Percentiles rank a stretch among this genome's conserved stretches.
These are phyloP conservation scores for Hirschioporus abietinus DNA, from an alignment of 768 basidiomycete genomes.

Conservation along the genomic window DNA sequence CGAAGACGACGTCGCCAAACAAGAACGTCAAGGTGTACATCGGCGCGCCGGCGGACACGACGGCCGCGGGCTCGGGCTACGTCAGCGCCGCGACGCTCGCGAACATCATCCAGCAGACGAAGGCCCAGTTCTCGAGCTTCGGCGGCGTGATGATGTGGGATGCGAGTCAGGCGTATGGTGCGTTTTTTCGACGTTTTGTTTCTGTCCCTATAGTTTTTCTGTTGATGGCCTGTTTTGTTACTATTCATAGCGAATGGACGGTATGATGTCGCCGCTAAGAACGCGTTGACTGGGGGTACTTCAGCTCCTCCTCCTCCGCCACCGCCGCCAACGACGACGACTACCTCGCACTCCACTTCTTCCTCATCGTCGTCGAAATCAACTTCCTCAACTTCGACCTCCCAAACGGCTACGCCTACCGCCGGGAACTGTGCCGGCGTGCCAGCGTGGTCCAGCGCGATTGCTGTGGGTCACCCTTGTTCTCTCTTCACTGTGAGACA, in stretches of 20 bases:
- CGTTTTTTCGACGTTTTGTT: conserved; percentile 2
- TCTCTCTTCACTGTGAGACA: no score
- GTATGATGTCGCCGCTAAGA: conserved; percentile 58
- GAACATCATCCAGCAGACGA: conserved; percentile 43
- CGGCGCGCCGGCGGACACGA: conserved; percentile 53
- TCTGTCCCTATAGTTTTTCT: no score
- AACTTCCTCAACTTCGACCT: background rate
- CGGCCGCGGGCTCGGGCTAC: conserved; percentile 58
- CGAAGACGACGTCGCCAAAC: conserved; percentile 51
- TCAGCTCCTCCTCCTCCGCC: conserved; percentile 10
- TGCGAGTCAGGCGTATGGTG: conserved; percentile 26
- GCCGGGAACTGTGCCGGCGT: conserved; percentile 42
- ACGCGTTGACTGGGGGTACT: conserved; percentile 30
- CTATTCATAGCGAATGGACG: conserved; percentile 51
- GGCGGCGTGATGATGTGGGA: conserved; percentile 54
- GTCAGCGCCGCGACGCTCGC: conserved; percentile 42
- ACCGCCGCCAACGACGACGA: background rate
- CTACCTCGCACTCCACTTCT: background rate
- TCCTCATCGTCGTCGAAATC: background rate
- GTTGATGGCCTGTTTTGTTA: no score
- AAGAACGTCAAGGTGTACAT: conserved; percentile 60
- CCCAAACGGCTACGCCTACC: conserved; percentile 16
- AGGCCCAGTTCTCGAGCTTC: conserved; percentile 55
- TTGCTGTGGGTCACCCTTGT: conserved; percentile 17
- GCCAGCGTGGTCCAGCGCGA: conserved; percentile 42